A percentile compares a stretch with the other conserved stretches of the same genome.
Evolutionary conservation across 805 yeast genomes (phyloP).

Genomic region (Monosporozyma siamensis): DNA sequence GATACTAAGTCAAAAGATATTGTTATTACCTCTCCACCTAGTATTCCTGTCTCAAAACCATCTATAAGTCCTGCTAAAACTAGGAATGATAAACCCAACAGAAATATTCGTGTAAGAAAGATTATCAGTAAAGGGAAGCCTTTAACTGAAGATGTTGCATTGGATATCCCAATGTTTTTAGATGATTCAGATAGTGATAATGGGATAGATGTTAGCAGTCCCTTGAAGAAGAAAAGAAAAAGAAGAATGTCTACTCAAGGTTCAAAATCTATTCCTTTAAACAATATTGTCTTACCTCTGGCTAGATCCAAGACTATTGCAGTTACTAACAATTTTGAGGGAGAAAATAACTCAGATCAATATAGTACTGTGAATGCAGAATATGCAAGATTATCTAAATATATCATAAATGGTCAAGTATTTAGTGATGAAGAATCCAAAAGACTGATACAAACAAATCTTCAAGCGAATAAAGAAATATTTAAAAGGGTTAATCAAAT

Average conservation of each 20-base stretch:
- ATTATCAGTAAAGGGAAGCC: neutral
- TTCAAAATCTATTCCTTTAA: neutral
- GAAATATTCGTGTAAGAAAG: neutral
- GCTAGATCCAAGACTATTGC: constrained; percentile 5
- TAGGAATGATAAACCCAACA: neutral
- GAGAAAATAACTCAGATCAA: neutral
- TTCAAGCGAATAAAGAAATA: constrained; percentile 7
- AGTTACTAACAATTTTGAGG: neutral
- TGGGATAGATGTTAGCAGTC: neutral
- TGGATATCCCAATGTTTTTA: constrained; percentile 11
- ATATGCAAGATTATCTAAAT: constrained; percentile 7
- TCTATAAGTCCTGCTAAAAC: no score
- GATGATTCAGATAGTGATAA: constrained; percentile 6
- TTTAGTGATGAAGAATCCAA: constrained; percentile 20
- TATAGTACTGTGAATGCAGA: neutral
- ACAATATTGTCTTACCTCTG: neutral
- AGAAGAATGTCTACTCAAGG: neutral
- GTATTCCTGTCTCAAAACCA: no score
- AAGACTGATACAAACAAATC: constrained; percentile 3
- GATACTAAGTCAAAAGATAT: no score
- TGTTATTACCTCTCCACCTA: no score
- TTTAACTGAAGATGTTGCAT: constrained; percentile 6
- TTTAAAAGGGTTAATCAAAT: constrained; percentile 32
- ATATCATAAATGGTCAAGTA: constrained; percentile 17
- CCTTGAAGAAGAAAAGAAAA: neutral